phyloP scores from a whole-genome alignment of 1,284 basidiomycete species.

The Ganoderma boninense region DNA sequence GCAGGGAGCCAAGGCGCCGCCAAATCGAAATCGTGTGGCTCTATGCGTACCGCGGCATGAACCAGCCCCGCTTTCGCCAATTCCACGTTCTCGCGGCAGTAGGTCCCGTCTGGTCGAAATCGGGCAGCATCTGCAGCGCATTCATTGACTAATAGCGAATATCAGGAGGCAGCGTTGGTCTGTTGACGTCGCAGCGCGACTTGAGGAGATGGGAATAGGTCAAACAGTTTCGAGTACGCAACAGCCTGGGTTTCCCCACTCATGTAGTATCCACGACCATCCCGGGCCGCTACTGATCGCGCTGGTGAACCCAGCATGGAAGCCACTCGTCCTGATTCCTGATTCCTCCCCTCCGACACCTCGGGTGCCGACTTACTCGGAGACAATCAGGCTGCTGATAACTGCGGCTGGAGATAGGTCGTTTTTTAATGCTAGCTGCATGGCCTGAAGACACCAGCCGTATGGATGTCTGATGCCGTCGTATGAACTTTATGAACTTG shows the following conservation, averaged over 20 bases:
- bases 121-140: constrained; percentile 78
- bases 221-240: constrained; percentile 74
- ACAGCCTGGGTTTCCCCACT: constrained; percentile 37
- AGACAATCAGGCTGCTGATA: too few species aligned
- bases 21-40: constrained; percentile 38
- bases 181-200: constrained; percentile 79
- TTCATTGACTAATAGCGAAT: constrained; percentile 81
- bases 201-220: constrained; percentile 53
- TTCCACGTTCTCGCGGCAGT: constrained; percentile 42
- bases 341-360: too few species aligned
- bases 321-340: too few species aligned
- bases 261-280: too few species aligned
- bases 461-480: too few species aligned
- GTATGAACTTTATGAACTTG: too few species aligned
- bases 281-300: too few species aligned
- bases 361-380: too few species aligned
- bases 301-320: too few species aligned
- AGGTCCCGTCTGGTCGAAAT: constrained; percentile 62
- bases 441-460: too few species aligned
- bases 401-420: too few species aligned
- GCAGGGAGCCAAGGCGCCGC: constrained; percentile 45
- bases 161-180: constrained; percentile 85
- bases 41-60: constrained; percentile 80
- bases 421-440: too few species aligned
- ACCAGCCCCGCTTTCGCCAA: constrained; percentile 67